Percentiles rank a stretch among this genome's conserved stretches.
Evolutionary conservation across 2,329 filamentous ascomycete species (phyloP).

Genomic region (Fusarium goolgardi): DNA sequence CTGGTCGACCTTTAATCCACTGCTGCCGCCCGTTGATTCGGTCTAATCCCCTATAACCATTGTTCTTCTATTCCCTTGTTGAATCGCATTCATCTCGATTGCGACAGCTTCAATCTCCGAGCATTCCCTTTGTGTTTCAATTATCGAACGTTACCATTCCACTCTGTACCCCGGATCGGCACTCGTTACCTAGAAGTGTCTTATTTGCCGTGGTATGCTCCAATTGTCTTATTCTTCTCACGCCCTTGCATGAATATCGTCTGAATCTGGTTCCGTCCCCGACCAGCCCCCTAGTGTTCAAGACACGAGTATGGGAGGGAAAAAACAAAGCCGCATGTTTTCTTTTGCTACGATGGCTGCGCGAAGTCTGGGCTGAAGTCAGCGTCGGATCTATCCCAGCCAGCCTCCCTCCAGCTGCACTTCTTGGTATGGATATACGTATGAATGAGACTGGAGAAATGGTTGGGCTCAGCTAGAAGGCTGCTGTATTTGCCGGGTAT

Average conservation of each 20-base stretch:
- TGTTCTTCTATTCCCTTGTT: slow-evolving; percentile 25
- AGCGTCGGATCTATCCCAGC: slow-evolving; percentile 27
- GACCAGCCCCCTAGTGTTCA: slow-evolving; percentile 34
- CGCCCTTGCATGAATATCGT: slow-evolving; percentile 37
- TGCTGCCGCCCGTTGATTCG: slow-evolving; percentile 8
- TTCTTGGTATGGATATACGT: slow-evolving; percentile 12
- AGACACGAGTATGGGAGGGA: slow-evolving; percentile 28
- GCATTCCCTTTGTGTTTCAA: slow-evolving; percentile 46
- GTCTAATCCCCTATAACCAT: slow-evolving; percentile 17
- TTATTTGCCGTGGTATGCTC: slow-evolving; percentile 47
- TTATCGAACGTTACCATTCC: slow-evolving; percentile 43
- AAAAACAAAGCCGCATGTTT: slow-evolving; percentile 26
- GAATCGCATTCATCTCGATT: slow-evolving; percentile 22
- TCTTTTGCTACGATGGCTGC: slow-evolving; percentile 21
- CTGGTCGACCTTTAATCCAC: slow-evolving; percentile 38
- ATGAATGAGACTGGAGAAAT: slow-evolving; percentile 16
- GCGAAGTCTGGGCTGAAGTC: slow-evolving; percentile 37
- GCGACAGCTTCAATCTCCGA: slow-evolving; percentile 34
- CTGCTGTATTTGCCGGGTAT: slow-evolving; percentile 22
- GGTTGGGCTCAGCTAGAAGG: slow-evolving; percentile 10
- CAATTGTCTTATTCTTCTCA: slow-evolving; percentile 39
- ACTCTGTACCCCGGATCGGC: slow-evolving; percentile 37
- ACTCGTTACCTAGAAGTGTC: slow-evolving; percentile 39
- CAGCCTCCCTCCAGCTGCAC: slow-evolving; percentile 12
- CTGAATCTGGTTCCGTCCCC: slow-evolving; percentile 39